A percentile compares a stretch with the other conserved stretches of the same genome.
Conservation (phyloP, 352 stramenopile genomes). For the Phytopythium helicoides region DNA sequence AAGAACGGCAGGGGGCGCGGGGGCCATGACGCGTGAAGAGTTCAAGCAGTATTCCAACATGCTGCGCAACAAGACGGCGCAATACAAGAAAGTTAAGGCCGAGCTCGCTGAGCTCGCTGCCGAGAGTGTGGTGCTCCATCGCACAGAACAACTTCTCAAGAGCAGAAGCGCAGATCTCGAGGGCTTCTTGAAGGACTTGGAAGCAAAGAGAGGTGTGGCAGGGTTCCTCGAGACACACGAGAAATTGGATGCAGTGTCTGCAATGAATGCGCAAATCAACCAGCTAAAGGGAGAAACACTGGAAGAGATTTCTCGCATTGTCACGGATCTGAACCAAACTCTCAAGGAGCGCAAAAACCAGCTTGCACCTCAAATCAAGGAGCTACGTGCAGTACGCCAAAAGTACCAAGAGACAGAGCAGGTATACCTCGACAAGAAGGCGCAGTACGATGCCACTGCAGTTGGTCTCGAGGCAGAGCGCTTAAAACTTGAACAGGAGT, state of each 20-base stretch:
- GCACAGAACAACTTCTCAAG: slow-evolving; percentile 91
- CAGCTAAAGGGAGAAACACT: slow-evolving; percentile 91
- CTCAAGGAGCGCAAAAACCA: slow-evolving; percentile 91
- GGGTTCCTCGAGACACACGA: slow-evolving; percentile 88
- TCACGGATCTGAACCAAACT: slow-evolving; percentile 91
- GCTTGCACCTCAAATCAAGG: slow-evolving; percentile 90
- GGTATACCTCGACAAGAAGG: slow-evolving; percentile 85
- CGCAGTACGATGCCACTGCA: slow-evolving; percentile 87
- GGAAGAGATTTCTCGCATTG: slow-evolving; percentile 91
- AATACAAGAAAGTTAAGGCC: slow-evolving; percentile 90
- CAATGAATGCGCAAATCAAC: slow-evolving; percentile 89
- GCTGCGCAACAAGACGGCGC: slow-evolving; percentile 90
- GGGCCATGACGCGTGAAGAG: slow-evolving; percentile 88
- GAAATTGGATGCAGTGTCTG: slow-evolving; percentile 84
- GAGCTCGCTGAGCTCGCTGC: slow-evolving; percentile 84
- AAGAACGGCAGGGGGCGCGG: slow-evolving; percentile 23
- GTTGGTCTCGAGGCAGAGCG: slow-evolving; percentile 87
- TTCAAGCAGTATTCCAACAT: slow-evolving; percentile 88
- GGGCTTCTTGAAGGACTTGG: slow-evolving; percentile 80
- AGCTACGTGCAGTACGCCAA: slow-evolving; percentile 86
- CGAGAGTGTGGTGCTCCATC: slow-evolving; percentile 89
- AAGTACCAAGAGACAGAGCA: slow-evolving; percentile 91
- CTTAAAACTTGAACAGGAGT: slow-evolving; percentile 90
- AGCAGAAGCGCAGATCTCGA: slow-evolving; percentile 81
- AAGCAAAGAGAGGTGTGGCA: slow-evolving; percentile 81